Conservation (phyloP, 371 early-diverging fungal genomes). For the Blyttiomyces sp. region DNA sequence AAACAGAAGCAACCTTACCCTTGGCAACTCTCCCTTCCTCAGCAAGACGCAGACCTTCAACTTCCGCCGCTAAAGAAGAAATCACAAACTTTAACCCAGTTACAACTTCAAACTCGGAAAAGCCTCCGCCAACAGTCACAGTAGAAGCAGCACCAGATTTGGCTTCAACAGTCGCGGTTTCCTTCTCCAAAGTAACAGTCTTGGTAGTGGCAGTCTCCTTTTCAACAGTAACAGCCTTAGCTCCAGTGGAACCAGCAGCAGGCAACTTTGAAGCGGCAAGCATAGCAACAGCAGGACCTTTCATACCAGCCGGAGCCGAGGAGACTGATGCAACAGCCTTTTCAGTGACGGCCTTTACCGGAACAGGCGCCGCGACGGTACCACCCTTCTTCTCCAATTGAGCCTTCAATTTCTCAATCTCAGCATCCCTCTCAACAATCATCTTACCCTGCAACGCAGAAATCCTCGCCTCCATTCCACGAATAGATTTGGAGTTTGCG, state of each 20-base stretch:
- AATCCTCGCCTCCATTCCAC: background rate
- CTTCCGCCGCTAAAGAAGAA: background rate
- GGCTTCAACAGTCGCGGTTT: background rate
- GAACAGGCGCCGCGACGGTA: background rate
- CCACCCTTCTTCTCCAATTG: background rate
- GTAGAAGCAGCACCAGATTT: background rate
- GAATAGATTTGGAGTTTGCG: background rate
- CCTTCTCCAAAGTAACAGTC: background rate
- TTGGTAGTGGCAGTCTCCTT: background rate
- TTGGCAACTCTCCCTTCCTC: background rate
- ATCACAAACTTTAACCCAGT: background rate
- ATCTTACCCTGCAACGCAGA: constrained; percentile 3
- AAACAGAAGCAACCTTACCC: background rate
- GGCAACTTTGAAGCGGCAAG: background rate
- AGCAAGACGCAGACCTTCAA: background rate
- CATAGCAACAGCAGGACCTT: constrained; percentile 7
- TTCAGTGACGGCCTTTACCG: background rate
- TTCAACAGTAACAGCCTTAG: background rate
- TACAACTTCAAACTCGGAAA: background rate
- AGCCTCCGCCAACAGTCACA: background rate
- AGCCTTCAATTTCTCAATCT: background rate
- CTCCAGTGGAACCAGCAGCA: background rate
- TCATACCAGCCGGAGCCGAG: background rate
- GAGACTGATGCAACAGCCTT: background rate
- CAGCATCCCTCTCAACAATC: background rate